Evolutionary conservation across 106 monocot species (phyloP), one percentile per base, ranked within the genome.

Genomic region (Dendrobium catenatum): DNA sequence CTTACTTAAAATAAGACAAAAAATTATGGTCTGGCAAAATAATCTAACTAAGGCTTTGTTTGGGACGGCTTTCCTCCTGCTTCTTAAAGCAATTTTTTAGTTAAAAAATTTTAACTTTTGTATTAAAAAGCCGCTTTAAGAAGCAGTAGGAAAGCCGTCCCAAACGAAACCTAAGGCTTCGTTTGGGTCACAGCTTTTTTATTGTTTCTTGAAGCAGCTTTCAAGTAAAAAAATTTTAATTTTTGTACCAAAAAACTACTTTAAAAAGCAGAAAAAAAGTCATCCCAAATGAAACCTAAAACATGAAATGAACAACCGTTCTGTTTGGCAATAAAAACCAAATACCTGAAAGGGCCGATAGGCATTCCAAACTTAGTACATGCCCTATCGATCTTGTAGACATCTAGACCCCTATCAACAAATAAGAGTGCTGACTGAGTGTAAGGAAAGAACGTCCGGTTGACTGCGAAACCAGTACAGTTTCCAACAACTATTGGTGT

Each of bases 321-420:
- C 42, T n/a, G 2, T 40, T 72, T 4, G 43, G 44, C n/a, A 43
- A 75, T 44, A 31, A 43, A 40, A n/a, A 75, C 43, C 72, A 72
- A 82, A 31, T 88, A 99, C 99, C 99, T 95, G 91, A 99, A 95
- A 75, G 99, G 99, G 48, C 99, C 99, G 93, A 99, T 99, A 58
- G 99, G 99, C 99, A 99, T 99, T 79, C 99, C 99, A 91, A 99
- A 99, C 81, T 93, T 93, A 51, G 93, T 91, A 77, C 87, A 85
- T 26, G 91, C 90, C 66, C 72, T 84, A 82, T 99, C 99, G 26
- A 99, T 89, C 76, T 82, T 83, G 77, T 99, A 99, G 20, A 93
- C 84, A 83, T 99, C 99, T 82, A 99, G 81, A 81, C 99, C 99
- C 80, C 79, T 82, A 79, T 99, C 93, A 29, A 93, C 90, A 73